These are phyloP conservation scores for Coprinopsis marcescibilis DNA, from an alignment of 768 basidiomycete species.

Conservation along the genomic window DNA sequence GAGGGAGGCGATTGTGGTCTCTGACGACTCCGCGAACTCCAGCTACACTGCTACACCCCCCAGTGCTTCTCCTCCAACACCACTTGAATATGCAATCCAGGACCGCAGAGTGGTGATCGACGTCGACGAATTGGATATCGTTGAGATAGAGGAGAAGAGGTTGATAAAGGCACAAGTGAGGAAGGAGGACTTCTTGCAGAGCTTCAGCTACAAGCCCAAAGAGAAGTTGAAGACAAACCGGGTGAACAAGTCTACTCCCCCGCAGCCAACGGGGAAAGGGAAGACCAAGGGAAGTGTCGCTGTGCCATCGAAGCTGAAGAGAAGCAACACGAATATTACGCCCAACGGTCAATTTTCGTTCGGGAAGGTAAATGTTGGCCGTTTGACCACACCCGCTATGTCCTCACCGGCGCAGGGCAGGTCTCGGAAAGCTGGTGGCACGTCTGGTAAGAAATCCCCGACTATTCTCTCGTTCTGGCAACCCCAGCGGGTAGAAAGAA, in stretches of 20 bases:
- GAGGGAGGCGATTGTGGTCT: neutral
- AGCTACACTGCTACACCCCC: constrained; percentile 24
- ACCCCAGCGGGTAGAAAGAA: constrained; percentile 1
- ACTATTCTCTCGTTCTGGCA: constrained; percentile 3
- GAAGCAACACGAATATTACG: constrained; percentile 42
- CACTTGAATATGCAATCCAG: constrained; percentile 14
- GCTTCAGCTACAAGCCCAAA: constrained; percentile 22
- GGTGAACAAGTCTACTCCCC: neutral
- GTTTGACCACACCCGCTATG: neutral
- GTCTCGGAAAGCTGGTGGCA: neutral
- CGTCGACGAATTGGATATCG: constrained; percentile 20
- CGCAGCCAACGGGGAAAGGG: constrained; percentile 14
- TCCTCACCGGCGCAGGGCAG: neutral
- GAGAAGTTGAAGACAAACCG: neutral
- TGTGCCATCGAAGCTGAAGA: constrained; percentile 26
- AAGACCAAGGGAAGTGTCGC: constrained; percentile 32
- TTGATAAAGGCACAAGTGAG: constrained; percentile 7
- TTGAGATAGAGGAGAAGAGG: constrained; percentile 22
- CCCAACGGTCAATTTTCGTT: constrained; percentile 32
- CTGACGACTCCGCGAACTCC: constrained; percentile 6
- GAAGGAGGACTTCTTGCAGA: constrained; percentile 20
- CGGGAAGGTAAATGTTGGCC: neutral
- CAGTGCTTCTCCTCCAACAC: constrained; percentile 35
- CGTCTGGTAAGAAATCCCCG: too few relatives aligned
- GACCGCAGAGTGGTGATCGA: constrained; percentile 18